A percentile compares a stretch with the other conserved stretches of the same genome.
Evolutionary conservation across 495 filamentous ascomycete genomes (phyloP).

Genomic region (Mycothermus thermophilus): DNA sequence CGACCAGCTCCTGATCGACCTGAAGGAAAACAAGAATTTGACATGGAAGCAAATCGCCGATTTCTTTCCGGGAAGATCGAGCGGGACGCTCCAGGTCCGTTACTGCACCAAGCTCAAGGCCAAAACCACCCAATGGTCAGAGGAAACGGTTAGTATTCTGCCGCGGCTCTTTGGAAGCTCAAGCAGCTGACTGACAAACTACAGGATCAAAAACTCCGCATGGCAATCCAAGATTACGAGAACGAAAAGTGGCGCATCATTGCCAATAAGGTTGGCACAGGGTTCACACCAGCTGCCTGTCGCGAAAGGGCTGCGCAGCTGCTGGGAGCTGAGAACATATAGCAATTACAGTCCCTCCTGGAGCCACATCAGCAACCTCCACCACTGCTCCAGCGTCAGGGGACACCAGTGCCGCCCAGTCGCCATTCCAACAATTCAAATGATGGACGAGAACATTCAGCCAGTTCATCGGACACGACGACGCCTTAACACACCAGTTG

Average conservation of each 20-base stretch:
- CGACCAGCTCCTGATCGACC: slow-evolving; percentile 65
- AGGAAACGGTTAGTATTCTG: slow-evolving; percentile 59
- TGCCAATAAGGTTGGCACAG: slow-evolving; percentile 71
- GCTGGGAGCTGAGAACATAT: slow-evolving; percentile 31
- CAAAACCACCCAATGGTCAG: slow-evolving; percentile 83
- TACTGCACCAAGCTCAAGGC: slow-evolving; percentile 91
- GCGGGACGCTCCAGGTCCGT: slow-evolving; percentile 77
- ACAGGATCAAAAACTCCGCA: slow-evolving; percentile 64
- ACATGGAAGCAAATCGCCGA: slow-evolving; percentile 95
- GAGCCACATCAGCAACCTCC: too few relatives aligned
- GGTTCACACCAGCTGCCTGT: slow-evolving; percentile 74
- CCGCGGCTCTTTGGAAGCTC: background rate
- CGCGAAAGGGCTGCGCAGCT: slow-evolving; percentile 61
- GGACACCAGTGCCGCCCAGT: slow-evolving; percentile 32
- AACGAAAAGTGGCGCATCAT: slow-evolving; percentile 82
- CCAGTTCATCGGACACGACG: background rate
- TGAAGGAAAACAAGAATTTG: slow-evolving; percentile 84
- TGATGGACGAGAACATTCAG: slow-evolving; percentile 4
- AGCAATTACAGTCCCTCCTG: slow-evolving; percentile 42
- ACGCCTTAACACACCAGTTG: too few relatives aligned
- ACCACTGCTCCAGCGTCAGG: slow-evolving; percentile 39
- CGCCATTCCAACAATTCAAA: slow-evolving; percentile 29
- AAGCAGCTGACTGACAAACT: too few relatives aligned
- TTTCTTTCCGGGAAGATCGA: slow-evolving; percentile 80
- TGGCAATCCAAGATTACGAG: slow-evolving; percentile 75